A percentile compares a stretch with the other conserved stretches of the same genome.
Conservation (phyloP, 345 rosid species). For the Aquilaria yunnanensis region DNA sequence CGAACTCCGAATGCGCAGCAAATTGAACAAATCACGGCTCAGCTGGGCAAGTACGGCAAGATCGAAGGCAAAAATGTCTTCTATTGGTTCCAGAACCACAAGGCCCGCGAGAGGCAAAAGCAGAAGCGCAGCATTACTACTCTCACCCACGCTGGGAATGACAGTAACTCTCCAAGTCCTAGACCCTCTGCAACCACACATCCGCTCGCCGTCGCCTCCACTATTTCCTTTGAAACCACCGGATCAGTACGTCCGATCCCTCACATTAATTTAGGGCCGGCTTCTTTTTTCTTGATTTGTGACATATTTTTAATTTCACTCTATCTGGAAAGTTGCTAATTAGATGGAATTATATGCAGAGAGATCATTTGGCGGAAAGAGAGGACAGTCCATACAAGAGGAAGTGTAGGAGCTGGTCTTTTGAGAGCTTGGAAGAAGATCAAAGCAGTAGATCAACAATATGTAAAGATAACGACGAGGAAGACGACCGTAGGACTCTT, state of each 20-base stretch:
- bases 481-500: conserved; percentile 58
- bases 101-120: conserved; percentile 98
- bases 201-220: conserved; percentile 17
- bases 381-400: conserved; percentile 71
- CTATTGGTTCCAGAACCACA: conserved; percentile 98
- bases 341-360: conserved; percentile 17
- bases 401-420: conserved; percentile 85
- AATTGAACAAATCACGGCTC: conserved; percentile 83
- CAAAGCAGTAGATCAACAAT: conserved; percentile 14
- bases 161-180: conserved; percentile 12
- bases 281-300: neutral
- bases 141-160: conserved; percentile 23
- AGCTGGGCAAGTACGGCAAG: conserved; percentile 78
- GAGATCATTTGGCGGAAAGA: conserved; percentile 27
- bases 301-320: neutral
- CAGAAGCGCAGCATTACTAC: conserved; percentile 76
- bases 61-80: conserved; percentile 97
- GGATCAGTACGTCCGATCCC: conserved; percentile 38
- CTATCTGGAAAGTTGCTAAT: neutral
- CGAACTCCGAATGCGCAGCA: conserved; percentile 94
- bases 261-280: neutral
- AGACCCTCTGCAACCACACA: conserved; percentile 19
- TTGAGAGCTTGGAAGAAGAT: conserved; percentile 56
- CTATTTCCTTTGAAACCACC: conserved; percentile 39
- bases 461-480: conserved; percentile 28